Percentiles rank a stretch among this genome's conserved stretches.
These are phyloP conservation scores for Kwoniella dendrophila DNA, from an alignment of 768 basidiomycete genomes.

Conservation along the genomic window DNA sequence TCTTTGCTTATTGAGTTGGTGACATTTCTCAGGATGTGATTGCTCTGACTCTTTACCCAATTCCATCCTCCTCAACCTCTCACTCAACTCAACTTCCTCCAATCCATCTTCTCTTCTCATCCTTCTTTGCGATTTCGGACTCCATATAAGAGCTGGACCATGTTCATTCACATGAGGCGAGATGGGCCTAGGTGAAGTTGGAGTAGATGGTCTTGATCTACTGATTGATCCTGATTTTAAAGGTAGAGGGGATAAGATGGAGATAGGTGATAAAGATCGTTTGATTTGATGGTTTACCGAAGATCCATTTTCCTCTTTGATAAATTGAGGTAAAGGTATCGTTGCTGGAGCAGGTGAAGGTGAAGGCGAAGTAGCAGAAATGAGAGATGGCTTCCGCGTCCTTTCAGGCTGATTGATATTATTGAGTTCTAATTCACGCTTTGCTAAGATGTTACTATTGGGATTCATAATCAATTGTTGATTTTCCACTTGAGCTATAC, in stretches of 20 bases:
- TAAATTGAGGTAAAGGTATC: background rate
- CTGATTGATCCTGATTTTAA: background rate
- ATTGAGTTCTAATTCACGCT: no score
- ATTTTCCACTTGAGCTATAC: no score
- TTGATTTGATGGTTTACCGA: no score
- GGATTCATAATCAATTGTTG: no score
- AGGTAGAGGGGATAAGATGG: slow-evolving; percentile 6
- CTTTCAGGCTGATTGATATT: no score
- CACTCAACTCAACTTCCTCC: slow-evolving; percentile 46
- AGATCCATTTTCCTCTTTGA: no score
- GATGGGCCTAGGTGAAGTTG: slow-evolving; percentile 8
- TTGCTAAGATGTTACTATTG: no score
- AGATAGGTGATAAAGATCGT: background rate
- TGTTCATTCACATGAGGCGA: background rate
- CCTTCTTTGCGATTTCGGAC: slow-evolving; percentile 7
- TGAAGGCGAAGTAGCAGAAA: slow-evolving; percentile 9
- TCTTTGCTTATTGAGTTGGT: no score
- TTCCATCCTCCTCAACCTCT: slow-evolving; percentile 34
- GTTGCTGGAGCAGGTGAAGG: background rate
- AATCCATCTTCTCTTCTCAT: slow-evolving; percentile 29
- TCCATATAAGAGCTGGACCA: slow-evolving; percentile 13
- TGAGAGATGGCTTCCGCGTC: background rate
- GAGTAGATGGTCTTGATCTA: background rate
- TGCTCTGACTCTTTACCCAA: background rate
- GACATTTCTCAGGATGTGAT: background rate